Percentiles rank a stretch among this genome's conserved stretches.
Evolutionary conservation across 345 rosid species (phyloP).

Genomic region (Odontarrhena argentea): DNA sequence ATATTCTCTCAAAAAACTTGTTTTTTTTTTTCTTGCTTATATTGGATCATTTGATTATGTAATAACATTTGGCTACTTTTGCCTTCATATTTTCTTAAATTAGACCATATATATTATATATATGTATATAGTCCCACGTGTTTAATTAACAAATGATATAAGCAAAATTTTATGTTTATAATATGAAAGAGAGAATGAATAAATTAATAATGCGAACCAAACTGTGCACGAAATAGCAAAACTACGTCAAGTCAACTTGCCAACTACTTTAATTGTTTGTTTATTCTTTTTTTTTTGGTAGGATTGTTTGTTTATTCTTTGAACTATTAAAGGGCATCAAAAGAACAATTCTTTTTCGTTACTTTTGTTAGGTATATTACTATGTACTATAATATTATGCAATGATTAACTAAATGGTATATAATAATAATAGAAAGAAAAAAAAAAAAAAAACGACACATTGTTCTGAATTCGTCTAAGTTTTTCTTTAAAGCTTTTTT

Average conservation of each 20-base stretch:
- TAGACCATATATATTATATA: too few species aligned
- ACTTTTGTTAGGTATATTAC: constrained; percentile 6
- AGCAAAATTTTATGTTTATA: background rate
- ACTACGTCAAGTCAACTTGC: constrained; percentile 27
- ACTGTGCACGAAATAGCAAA: constrained; percentile 9
- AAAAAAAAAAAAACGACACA: background rate
- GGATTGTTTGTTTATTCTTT: constrained; percentile 1
- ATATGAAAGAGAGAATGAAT: background rate
- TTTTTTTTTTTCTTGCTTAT: background rate
- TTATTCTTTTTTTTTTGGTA: too few species aligned
- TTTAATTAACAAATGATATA: constrained; percentile 24
- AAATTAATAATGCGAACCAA: background rate
- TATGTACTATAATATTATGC: background rate
- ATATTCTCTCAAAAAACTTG: background rate
- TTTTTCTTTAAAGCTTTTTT: background rate
- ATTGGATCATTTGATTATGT: constrained; percentile 12
- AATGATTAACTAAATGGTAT: constrained; percentile 4
- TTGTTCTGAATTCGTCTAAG: background rate
- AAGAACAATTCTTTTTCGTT: background rate
- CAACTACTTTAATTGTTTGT: background rate
- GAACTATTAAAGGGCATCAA: constrained; percentile 7
- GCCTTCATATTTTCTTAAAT: constrained; percentile 22
- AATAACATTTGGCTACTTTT: constrained; percentile 45
- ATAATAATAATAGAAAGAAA: constrained; percentile 3
- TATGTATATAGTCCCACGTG: constrained; percentile 14